Evolutionary conservation across 306 rosid species (phyloP).

Genomic region (Trichosanthes truncata): DNA sequence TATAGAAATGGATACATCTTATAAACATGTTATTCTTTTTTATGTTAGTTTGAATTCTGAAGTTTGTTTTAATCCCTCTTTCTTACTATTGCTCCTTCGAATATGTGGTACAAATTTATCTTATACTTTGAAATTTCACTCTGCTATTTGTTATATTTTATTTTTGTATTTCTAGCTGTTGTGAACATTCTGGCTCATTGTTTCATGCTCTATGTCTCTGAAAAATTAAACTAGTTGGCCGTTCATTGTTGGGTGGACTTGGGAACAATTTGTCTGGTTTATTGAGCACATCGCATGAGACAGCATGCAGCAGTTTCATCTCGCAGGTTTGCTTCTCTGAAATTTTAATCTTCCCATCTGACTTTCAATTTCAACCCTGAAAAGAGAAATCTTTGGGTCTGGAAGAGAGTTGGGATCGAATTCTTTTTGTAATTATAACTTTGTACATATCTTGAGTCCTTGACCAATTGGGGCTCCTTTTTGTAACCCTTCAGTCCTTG

Average conservation of each 20-base stretch:
- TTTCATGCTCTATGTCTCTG: neutral
- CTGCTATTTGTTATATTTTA: neutral
- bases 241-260: constrained; percentile 45
- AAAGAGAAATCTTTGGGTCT: no score
- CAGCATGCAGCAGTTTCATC: constrained; percentile 28
- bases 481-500: no score
- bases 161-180: neutral
- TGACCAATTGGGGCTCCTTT: no score
- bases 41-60: neutral
- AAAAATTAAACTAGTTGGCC: constrained; percentile 30
- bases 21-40: no score
- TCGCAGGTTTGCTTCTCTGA: constrained; percentile 39
- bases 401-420: no score
- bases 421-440: no score
- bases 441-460: no score
- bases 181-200: neutral
- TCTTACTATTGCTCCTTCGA: neutral
- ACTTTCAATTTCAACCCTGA: neutral
- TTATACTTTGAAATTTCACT: neutral
- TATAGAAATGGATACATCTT: neutral
- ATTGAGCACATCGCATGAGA: constrained; percentile 33
- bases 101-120: neutral
- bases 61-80: neutral
- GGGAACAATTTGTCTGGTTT: constrained; percentile 35
- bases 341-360: neutral